Percentiles rank a stretch among this genome's conserved stretches.
Evolutionary conservation across 75 land plant species (phyloP).

Genomic region (Gnetum montanum): DNA sequence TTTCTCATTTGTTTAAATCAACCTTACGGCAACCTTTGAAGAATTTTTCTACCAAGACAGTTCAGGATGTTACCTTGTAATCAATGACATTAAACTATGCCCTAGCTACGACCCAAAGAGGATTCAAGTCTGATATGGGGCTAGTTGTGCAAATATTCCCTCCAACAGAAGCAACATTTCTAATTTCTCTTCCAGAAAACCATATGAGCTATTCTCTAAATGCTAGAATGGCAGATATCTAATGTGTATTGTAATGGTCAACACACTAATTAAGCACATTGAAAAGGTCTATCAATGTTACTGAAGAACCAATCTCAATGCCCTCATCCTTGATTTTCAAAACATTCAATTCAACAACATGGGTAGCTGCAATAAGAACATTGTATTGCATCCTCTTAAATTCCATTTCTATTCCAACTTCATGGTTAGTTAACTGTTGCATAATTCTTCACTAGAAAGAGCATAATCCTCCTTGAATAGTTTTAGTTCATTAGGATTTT

Average conservation of each 20-base stretch:
- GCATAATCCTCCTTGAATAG: too few relatives aligned
- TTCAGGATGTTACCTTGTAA: constrained; percentile 37
- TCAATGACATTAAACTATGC: constrained; percentile 49
- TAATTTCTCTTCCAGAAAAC: constrained; percentile 91
- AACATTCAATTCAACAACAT: constrained; percentile 73
- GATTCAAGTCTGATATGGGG: constrained; percentile 93
- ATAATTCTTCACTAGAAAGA: too few relatives aligned
- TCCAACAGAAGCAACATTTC: constrained; percentile 85
- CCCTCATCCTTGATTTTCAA: too few relatives aligned
- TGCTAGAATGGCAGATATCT: constrained; percentile 72
- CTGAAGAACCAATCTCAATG: constrained; percentile 20
- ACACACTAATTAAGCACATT: constrained; percentile 26
- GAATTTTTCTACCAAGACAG: constrained; percentile 42
- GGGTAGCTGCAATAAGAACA: constrained; percentile 58
- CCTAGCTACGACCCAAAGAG: constrained; percentile 82
- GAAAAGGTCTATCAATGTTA: constrained; percentile 55
- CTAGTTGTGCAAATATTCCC: constrained; percentile 94
- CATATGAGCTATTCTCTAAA: constrained; percentile 68
- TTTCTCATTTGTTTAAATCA: constrained; percentile 50
- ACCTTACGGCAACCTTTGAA: constrained; percentile 87
- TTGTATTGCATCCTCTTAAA: constrained; percentile 64
- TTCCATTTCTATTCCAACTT: constrained; percentile 82
- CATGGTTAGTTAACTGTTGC: too few relatives aligned
- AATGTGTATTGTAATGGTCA: constrained; percentile 27
- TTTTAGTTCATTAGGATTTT: too few relatives aligned